These are phyloP conservation scores for Lipomyces starkeyi DNA, from an alignment of 805 yeast genomes.

Conservation along the genomic window DNA sequence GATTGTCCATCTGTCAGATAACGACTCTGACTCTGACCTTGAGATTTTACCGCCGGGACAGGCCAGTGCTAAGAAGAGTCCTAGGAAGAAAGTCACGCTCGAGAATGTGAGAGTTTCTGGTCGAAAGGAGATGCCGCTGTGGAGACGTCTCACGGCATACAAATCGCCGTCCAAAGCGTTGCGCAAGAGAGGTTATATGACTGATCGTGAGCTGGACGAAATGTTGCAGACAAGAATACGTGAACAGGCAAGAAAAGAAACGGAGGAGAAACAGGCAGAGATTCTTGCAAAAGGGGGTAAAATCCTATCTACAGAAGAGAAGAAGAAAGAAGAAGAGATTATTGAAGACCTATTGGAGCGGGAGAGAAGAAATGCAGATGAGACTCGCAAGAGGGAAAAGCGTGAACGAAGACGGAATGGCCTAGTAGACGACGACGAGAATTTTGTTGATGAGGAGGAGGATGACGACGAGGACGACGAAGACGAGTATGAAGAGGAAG, in stretches of 20 bases:
- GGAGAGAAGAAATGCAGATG: constrained; percentile 32
- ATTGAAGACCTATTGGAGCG: constrained; percentile 32
- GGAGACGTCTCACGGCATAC: constrained; percentile 10
- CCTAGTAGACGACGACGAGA: constrained; percentile 20
- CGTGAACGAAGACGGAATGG: constrained; percentile 21
- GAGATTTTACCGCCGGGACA: constrained; percentile 25
- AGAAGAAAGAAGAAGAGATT: constrained; percentile 29
- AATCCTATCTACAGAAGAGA: constrained; percentile 24
- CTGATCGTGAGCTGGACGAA: constrained; percentile 20
- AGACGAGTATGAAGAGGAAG: constrained; percentile 25
- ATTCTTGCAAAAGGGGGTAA: constrained; percentile 22
- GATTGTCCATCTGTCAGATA: not conserved
- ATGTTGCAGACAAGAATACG: constrained; percentile 11
- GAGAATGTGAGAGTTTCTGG: constrained; percentile 13
- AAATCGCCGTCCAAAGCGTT: not conserved
- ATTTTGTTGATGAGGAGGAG: constrained; percentile 16
- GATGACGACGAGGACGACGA: constrained; percentile 26
- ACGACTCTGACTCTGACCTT: constrained; percentile 18
- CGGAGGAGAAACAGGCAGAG: constrained; percentile 15
- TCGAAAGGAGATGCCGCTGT: constrained; percentile 6
- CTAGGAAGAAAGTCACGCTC: constrained; percentile 13
- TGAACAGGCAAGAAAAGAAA: constrained; percentile 27
- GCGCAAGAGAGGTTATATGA: constrained; percentile 17
- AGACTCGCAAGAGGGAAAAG: constrained; percentile 19
- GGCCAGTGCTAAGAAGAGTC: not conserved